phyloP scores from a whole-genome alignment of 2,329 filamentous ascomycete species.

The Pseudogymnoascus sp. region DNA sequence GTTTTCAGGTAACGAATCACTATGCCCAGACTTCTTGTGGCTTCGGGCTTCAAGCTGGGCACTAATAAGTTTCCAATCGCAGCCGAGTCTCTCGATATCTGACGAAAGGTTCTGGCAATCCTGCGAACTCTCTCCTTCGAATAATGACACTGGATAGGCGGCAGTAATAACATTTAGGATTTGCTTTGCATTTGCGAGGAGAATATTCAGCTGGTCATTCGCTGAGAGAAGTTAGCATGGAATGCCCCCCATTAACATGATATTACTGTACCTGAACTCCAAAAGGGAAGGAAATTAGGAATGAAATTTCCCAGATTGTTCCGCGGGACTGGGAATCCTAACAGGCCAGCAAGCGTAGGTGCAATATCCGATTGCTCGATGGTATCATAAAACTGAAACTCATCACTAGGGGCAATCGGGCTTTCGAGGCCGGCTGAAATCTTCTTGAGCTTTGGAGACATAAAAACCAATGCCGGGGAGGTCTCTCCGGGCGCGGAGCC shows the following conservation, averaged over 20 bases:
- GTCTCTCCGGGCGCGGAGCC: constrained; percentile 91
- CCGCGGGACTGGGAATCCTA: constrained; percentile 79
- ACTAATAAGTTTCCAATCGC: constrained; percentile 49
- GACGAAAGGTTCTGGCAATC: constrained; percentile 18
- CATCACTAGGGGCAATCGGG: constrained; percentile 52
- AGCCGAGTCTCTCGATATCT: constrained; percentile 51
- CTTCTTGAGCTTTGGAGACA: constrained; percentile 69
- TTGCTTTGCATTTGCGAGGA: constrained; percentile 72
- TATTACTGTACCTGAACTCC: constrained; percentile 48
- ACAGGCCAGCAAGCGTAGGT: constrained; percentile 74
- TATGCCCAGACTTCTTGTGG: constrained; percentile 20
- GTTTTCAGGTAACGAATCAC: constrained; percentile 34
- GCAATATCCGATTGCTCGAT: constrained; percentile 95
- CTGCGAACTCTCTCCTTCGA: constrained; percentile 28
- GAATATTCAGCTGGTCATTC: constrained; percentile 54
- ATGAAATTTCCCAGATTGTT: constrained; percentile 90
- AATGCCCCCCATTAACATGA: background rate
- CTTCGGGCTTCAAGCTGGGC: constrained; percentile 10
- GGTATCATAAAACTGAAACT: constrained; percentile 74
- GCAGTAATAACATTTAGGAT: constrained; percentile 69
- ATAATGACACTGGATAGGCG: constrained; percentile 53
- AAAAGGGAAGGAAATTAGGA: constrained; percentile 67
- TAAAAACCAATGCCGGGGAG: constrained; percentile 82
- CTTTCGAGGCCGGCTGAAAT: constrained; percentile 34
- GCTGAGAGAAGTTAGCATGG: constrained; percentile 23